Base-by-base conservation (phyloP, 2,329 filamentous ascomycete genomes). In the Colletotrichum sp. region DNA sequence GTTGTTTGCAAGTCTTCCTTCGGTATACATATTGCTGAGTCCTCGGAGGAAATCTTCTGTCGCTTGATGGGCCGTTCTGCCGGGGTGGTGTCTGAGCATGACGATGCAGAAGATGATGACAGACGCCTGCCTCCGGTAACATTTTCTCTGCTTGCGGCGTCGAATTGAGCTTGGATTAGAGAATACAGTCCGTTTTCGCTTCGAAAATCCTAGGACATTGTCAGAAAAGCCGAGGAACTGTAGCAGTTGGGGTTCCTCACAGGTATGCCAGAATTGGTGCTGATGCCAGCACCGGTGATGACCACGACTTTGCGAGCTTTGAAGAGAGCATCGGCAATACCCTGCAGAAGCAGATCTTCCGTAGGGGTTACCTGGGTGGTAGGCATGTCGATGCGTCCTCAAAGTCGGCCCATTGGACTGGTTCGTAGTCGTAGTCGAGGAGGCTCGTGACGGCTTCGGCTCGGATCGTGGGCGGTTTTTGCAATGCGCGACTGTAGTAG, bases 221-320 rank as follows among this genome's bases (percentile, higher is more conserved):
- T 78, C 65, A 72, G 15, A 43, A 68, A 65, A n/a, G 18, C 8
- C 33, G 11, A 8, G 38, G 21, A 21, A 34, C n/a, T 11, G 21
- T n/a, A 6, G 29, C 3, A 21, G 43, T 51, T 8, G n/a, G n/a
- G 12, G 55, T 15, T 11, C 81, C 88, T 79, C 85, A 94, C 93
- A 65, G 93, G 93, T 79, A 94, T 94, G 69, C 93, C 93, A 75
- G 92, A 94, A 80, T 94, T 94, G 65, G 93, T 94, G 80, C 92
- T 93, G 79, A 94, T 94, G 66, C 93, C 93, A 63, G 93, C 93
- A 64, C 93, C 93, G 1, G 93, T 94, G 36, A 94, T 86, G 24
- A 94, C 90, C 11, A 94, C 87, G n/a, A 94, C 87, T 80, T 93
- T 94, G 75, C 88, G 90, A 13, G 93, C 89, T 80, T 91, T 92